These are phyloP conservation scores for Suillus paluster DNA, from an alignment of 768 basidiomycete genomes.

Conservation along the genomic window DNA sequence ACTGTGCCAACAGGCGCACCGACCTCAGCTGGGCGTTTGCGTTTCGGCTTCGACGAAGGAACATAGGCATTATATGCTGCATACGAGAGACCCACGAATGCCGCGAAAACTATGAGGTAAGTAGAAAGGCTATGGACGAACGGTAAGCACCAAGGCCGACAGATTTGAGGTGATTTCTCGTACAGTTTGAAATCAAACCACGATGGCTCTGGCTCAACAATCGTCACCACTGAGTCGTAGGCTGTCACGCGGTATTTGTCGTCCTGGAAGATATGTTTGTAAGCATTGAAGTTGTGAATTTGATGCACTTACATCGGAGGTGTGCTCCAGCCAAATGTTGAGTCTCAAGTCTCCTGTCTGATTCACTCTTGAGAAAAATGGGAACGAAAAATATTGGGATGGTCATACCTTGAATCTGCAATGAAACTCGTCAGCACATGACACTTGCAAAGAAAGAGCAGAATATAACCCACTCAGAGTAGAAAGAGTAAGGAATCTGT, in stretches of 20 bases:
- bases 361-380: slow-evolving; percentile 12
- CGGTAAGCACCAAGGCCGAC: slow-evolving; percentile 4
- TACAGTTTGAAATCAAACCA: slow-evolving; percentile 83
- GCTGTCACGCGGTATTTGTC: slow-evolving; percentile 64
- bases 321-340: slow-evolving; percentile 77
- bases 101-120: slow-evolving; percentile 67
- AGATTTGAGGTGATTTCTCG: slow-evolving; percentile 30
- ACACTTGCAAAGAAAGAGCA: slow-evolving; percentile 7
- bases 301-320: slow-evolving; percentile 53
- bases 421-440: slow-evolving; percentile 16
- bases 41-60: slow-evolving; percentile 56
- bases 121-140: slow-evolving; percentile 55
- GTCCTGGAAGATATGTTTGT: slow-evolving; percentile 42
- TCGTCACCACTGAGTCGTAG: slow-evolving; percentile 74
- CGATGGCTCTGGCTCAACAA: slow-evolving; percentile 81
- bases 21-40: slow-evolving; percentile 44
- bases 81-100: slow-evolving; percentile 68
- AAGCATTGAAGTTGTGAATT: background rate
- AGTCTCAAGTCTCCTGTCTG: slow-evolving; percentile 80
- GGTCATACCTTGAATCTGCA: slow-evolving; percentile 62
- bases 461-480: slow-evolving; percentile 72
- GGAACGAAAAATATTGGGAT: background rate
- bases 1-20: slow-evolving; percentile 60
- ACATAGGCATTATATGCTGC: slow-evolving; percentile 66
- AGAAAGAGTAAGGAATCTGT: slow-evolving; percentile 71